phyloP scores from a whole-genome alignment of 352 stramenopile genomes.

The Phytophthora quininea region DNA sequence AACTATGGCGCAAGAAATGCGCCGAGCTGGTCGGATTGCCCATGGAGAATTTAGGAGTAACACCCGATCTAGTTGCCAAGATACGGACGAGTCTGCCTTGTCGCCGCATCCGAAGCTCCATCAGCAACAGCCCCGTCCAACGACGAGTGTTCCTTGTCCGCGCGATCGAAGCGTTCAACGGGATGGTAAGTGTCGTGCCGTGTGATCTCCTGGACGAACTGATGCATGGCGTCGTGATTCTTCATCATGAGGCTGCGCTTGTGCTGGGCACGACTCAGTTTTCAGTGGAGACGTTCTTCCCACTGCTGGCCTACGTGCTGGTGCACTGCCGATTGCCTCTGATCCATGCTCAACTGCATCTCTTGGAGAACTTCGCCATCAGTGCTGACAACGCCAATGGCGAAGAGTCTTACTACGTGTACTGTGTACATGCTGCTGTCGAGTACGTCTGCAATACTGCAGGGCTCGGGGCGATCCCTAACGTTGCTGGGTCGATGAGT shows the following conservation, averaged over 20 bases:
- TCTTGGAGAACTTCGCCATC: conserved; percentile 88
- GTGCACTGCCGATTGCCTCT: conserved; percentile 73
- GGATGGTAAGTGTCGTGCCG: conserved; percentile 80
- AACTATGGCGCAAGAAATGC: conserved; percentile 82
- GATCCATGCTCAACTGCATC: conserved; percentile 81
- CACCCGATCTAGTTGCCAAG: conserved; percentile 59
- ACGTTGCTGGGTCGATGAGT: conserved; percentile 12
- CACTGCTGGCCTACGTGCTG: conserved; percentile 81
- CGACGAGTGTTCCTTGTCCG: conserved; percentile 61
- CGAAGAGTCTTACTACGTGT: conserved; percentile 91
- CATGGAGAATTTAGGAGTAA: conserved; percentile 71
- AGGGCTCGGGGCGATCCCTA: conserved; percentile 24
- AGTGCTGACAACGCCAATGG: conserved; percentile 78
- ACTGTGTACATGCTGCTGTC: conserved; percentile 84
- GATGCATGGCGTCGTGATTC: conserved; percentile 84
- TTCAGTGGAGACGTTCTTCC: conserved; percentile 88
- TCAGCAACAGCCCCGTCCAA: conserved; percentile 31
- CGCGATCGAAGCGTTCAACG: conserved; percentile 80
- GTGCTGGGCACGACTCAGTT: conserved; percentile 89
- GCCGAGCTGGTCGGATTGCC: conserved; percentile 61
- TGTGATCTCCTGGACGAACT: conserved; percentile 85
- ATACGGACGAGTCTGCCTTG: conserved; percentile 60
- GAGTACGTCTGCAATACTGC: conserved; percentile 86
- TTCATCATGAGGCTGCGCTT: conserved; percentile 86
- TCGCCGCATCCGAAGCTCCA: conserved; percentile 31